Conservation (phyloP, 306 rosid genomes). For the Cucumis cinereus region DNA sequence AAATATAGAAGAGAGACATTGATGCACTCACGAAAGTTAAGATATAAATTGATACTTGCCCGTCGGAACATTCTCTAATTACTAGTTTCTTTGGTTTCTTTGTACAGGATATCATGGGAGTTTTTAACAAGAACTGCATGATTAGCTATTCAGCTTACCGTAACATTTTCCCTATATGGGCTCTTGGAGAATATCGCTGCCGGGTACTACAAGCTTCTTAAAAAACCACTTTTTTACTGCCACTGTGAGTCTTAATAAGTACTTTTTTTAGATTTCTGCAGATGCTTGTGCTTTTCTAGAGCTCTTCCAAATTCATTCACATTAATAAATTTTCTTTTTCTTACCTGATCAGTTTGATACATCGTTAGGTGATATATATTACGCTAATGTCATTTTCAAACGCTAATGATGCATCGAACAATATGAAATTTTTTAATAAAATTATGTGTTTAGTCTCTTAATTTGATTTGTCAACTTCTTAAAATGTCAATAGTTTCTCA, state of each 20-base stretch:
- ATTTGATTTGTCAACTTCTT: no score
- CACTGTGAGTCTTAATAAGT: neutral
- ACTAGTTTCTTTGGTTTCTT: neutral
- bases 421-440: no score
- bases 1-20: no score
- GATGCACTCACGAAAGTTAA: no score
- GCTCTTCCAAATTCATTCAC: neutral
- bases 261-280: neutral
- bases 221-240: neutral
- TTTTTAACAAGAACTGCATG: conserved; percentile 34
- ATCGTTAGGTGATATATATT: no score
- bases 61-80: neutral
- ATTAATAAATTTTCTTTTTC: neutral
- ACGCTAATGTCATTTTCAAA: no score
- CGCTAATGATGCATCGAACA: no score
- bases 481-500: no score
- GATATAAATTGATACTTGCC: no score
- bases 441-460: no score
- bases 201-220: conserved; percentile 14
- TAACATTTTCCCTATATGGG: conserved; percentile 18
- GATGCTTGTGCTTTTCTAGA: neutral
- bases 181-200: conserved; percentile 14
- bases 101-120: conserved; percentile 28
- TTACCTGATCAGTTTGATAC: neutral
- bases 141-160: conserved; percentile 28